Evolutionary conservation across 148 eudicot genomes (phyloP).

Genomic region (Linanthus parryae): DNA sequence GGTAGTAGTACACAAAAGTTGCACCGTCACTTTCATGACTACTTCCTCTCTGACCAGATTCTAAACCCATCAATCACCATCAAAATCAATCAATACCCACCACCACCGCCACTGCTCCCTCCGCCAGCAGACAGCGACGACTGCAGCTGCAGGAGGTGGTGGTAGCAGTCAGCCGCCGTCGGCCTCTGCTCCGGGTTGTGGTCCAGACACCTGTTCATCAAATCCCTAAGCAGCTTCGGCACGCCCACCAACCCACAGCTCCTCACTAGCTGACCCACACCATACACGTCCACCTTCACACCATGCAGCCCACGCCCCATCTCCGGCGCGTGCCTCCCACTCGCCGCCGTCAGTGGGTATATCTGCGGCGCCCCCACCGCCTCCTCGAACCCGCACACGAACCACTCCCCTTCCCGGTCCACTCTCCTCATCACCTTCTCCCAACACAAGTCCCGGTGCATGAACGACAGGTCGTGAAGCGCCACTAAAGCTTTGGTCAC

Average conservation of each 20-base stretch:
- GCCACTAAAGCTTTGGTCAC: conserved; percentile 77
- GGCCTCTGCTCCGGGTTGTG: conserved; percentile 72
- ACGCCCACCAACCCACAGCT: conserved; percentile 52
- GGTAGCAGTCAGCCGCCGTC: conserved; percentile 92
- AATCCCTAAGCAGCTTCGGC: conserved; percentile 36
- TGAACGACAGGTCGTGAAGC: conserved; percentile 68
- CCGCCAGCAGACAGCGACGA: conserved; percentile 37
- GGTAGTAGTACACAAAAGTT: too few relatives aligned
- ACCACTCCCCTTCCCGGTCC: conserved; percentile 41
- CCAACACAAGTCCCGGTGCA: conserved; percentile 81
- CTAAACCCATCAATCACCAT: too few relatives aligned
- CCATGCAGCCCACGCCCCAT: conserved; percentile 76
- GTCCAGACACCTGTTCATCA: conserved; percentile 66
- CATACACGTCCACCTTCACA: conserved; percentile 88
- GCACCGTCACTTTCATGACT: too few relatives aligned
- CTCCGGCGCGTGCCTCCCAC: conserved; percentile 61
- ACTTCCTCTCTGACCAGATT: too few relatives aligned
- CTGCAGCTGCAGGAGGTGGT: conserved; percentile 79
- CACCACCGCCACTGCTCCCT: neutral
- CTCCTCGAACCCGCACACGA: conserved; percentile 64
- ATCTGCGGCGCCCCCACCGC: conserved; percentile 70
- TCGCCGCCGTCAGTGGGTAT: conserved; percentile 1
- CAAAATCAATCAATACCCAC: conserved; percentile 13
- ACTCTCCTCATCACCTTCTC: conserved; percentile 43
- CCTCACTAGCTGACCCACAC: conserved; percentile 62